These are phyloP conservation scores for Euphorbia celastroides DNA, from an alignment of 441 rosid genomes.

Conservation along the genomic window DNA sequence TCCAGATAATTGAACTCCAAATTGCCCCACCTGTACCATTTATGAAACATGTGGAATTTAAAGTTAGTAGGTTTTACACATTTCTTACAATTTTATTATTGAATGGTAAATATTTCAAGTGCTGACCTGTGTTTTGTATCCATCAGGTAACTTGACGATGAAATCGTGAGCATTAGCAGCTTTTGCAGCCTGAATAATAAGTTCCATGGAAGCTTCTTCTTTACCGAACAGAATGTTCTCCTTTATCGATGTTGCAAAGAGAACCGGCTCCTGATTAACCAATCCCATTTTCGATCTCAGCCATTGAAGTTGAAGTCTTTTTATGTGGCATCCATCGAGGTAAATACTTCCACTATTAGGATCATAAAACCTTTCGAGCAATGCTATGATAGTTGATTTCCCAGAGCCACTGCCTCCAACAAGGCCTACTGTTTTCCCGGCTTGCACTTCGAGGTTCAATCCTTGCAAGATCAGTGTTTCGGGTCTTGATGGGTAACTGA, in stretches of 20 bases:
- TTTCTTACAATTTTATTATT: background rate
- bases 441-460: slow-evolving; percentile 43
- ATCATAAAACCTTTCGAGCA: slow-evolving; percentile 60
- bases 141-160: slow-evolving; percentile 49
- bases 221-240: slow-evolving; percentile 57
- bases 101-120: background rate
- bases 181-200: slow-evolving; percentile 40
- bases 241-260: slow-evolving; percentile 51
- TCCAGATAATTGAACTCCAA: slow-evolving; percentile 58
- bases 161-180: slow-evolving; percentile 60
- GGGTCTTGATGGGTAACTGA: slow-evolving; percentile 49
- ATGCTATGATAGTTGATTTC: slow-evolving; percentile 46
- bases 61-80: too few species aligned
- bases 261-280: slow-evolving; percentile 59
- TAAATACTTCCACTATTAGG: slow-evolving; percentile 40
- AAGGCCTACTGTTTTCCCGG: slow-evolving; percentile 49
- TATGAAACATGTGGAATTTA: slow-evolving; percentile 11
- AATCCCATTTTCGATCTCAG: slow-evolving; percentile 60
- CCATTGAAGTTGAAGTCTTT: slow-evolving; percentile 53
- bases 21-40: slow-evolving; percentile 48
- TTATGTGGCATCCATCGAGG: slow-evolving; percentile 47
- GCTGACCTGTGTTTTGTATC: slow-evolving; percentile 55
- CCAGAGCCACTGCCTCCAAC: slow-evolving; percentile 67
- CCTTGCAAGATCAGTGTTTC: slow-evolving; percentile 41
- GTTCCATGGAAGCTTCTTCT: slow-evolving; percentile 49